Evolutionary conservation across 805 yeast species (phyloP).

Genomic region (Priceomyces fermenticarens): DNA sequence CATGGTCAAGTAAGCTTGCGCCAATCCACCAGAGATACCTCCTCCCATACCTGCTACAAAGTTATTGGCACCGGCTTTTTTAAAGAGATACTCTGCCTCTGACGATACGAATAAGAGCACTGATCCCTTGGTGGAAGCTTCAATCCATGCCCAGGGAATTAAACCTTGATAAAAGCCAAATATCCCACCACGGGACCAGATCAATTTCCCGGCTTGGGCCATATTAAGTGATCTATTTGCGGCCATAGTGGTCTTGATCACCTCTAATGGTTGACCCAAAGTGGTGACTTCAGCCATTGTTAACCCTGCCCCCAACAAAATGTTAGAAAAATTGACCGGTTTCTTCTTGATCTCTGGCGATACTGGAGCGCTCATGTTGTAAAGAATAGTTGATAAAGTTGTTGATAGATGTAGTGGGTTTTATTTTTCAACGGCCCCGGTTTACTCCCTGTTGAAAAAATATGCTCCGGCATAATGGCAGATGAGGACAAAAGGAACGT

Average conservation of each 20-base stretch:
- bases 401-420: too few relatives aligned
- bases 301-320: constrained; percentile 88
- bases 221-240: constrained; percentile 80
- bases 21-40: constrained; percentile 94
- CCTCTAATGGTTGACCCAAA: constrained; percentile 96
- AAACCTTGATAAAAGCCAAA: constrained; percentile 94
- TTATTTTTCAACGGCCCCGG: too few relatives aligned
- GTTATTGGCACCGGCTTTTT: constrained; percentile 55
- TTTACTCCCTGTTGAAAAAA: too few relatives aligned
- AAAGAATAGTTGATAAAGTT: too few relatives aligned
- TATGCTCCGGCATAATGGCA: too few relatives aligned
- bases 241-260: constrained; percentile 95
- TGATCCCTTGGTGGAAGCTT: constrained; percentile 98
- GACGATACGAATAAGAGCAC: constrained; percentile 88
- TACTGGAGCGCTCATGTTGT: neutral
- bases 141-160: constrained; percentile 99
- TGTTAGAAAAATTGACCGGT: constrained; percentile 84
- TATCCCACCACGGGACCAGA: constrained; percentile 93
- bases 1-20: constrained; percentile 94
- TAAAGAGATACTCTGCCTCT: constrained; percentile 82
- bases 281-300: constrained; percentile 92
- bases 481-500: too few relatives aligned
- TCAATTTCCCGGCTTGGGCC: constrained; percentile 63
- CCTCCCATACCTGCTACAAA: constrained; percentile 91
- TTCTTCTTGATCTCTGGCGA: constrained; percentile 59